Percentiles rank a stretch among this genome's conserved stretches.
Conservation (phyloP, 2,329 filamentous ascomycete species). For the Ophidiomyces ophidiicola region DNA sequence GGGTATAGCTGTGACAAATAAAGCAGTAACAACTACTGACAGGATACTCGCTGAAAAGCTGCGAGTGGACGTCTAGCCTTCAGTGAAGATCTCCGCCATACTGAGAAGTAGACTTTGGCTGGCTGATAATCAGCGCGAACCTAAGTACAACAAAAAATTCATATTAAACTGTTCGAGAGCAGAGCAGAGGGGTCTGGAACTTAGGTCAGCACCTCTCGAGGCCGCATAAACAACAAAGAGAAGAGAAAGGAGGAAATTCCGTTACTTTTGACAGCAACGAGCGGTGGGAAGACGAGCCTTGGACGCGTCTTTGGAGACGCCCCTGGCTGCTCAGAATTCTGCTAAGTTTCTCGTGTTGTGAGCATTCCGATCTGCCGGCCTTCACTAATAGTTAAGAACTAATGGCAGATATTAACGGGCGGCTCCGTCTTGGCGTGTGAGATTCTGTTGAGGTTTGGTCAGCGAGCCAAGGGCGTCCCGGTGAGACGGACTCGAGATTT, state of each 20-base stretch:
- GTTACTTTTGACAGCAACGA: slow-evolving; percentile 1
- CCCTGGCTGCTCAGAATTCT: not conserved
- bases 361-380: too few relatives aligned
- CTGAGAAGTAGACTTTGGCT: not conserved
- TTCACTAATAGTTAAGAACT: too few relatives aligned
- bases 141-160: not conserved
- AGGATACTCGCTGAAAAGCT: slow-evolving; percentile 17
- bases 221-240: not conserved
- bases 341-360: too few relatives aligned
- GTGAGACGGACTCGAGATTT: too few relatives aligned
- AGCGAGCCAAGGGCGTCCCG: too few relatives aligned
- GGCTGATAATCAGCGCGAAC: not conserved
- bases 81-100: slow-evolving; percentile 10
- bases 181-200: too few relatives aligned
- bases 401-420: too few relatives aligned
- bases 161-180: not conserved
- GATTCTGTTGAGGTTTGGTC: too few relatives aligned
- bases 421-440: too few relatives aligned
- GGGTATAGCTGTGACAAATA: slow-evolving; percentile 22
- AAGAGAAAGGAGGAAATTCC: not conserved
- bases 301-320: slow-evolving; percentile 1
- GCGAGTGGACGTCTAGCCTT: slow-evolving; percentile 15
- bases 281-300: not conserved
- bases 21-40: slow-evolving; percentile 20
- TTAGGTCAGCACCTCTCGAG: not conserved